Evolutionary conservation across 371 early-diverging fungal species (phyloP), one percentile per base, ranked within the genome.

Genomic region (Capillidium heterosporum): DNA sequence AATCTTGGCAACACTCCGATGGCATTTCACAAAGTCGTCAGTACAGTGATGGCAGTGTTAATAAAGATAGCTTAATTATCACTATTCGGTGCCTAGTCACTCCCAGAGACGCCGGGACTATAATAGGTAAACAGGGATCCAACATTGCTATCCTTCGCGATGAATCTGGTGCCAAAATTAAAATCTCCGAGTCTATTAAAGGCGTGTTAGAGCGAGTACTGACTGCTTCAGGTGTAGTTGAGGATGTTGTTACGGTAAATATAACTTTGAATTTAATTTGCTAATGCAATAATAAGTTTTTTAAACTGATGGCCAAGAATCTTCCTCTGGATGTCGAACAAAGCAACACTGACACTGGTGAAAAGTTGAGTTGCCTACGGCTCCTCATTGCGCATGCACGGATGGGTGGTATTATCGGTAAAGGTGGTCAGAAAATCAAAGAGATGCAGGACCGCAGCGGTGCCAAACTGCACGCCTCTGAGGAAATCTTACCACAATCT

Each of bases 351-450:
- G 31, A 32, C 5, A 27, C 7, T 64, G 63, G 5, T 64, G 70
- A 57, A 65, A 71, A 29, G 8, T 13, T 27, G 19, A 64, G 80
- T 19, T 69, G 80, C 11, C 73, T 90, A 43, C 77, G 84, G 26
- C 54, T 88, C 2, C 73, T 90, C 48, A 76, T 90, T 2, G 78
- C 84, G 27, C 77, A 84, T 60, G 67, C 64, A 49, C 78, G 77
- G 19, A 85, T 90, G 85, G 94, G 95, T 2, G 81, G 83, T 28
- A 71, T 95, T 57, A 95, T 95, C 59, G 95, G 95, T 57, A 89
- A 89, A 63, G 78, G 79, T 15, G 95, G 95, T 13, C 61, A 65
- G 17, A 81, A 85, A 54, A 94, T 95, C 65, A 84, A 83, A 58
- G 86, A 88, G 57, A 85, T 95, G 55, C 84, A 94, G 59, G 81